Evolutionary conservation across 2,329 filamentous ascomycete genomes (phyloP).

Genomic region (Aureobasidium uvarum): DNA sequence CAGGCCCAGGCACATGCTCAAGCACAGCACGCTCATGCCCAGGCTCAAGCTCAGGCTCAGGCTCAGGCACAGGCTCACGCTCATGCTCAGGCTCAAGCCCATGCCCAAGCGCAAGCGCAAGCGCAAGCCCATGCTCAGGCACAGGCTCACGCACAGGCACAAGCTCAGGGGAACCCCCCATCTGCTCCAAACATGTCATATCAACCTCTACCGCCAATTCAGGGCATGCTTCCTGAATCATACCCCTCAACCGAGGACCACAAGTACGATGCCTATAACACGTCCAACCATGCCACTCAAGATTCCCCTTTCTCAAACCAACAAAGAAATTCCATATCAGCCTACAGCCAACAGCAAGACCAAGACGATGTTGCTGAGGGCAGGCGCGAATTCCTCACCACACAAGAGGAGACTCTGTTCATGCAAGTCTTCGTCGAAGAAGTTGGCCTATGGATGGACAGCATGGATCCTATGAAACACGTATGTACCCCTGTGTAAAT

Average conservation of each 20-base stretch:
- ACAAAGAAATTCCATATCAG: slow-evolving; percentile 38
- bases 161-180: slow-evolving; percentile 30
- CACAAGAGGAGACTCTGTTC: slow-evolving; percentile 76
- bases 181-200: slow-evolving; percentile 40
- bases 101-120: slow-evolving; percentile 20
- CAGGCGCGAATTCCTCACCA: slow-evolving; percentile 64
- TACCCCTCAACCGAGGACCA: slow-evolving; percentile 43
- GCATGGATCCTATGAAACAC: slow-evolving; percentile 78
- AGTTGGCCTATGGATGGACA: slow-evolving; percentile 92
- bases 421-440: slow-evolving; percentile 93
- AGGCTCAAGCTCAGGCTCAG: slow-evolving; percentile 36
- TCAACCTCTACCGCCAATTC: slow-evolving; percentile 53
- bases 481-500: slow-evolving; percentile 40
- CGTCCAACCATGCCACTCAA: slow-evolving; percentile 32
- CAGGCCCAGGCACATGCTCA: slow-evolving; percentile 22
- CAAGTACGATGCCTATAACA: slow-evolving; percentile 34
- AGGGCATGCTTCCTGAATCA: slow-evolving; percentile 49
- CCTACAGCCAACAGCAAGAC: slow-evolving; percentile 40
- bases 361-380: slow-evolving; percentile 45
- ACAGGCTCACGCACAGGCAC: slow-evolving; percentile 14
- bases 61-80: slow-evolving; percentile 32
- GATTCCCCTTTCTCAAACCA: slow-evolving; percentile 38
- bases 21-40: slow-evolving; percentile 20
- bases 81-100: slow-evolving; percentile 4
- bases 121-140: neutral